phyloP scores from a whole-genome alignment of 768 basidiomycete genomes.

The Mycena vitilis region DNA sequence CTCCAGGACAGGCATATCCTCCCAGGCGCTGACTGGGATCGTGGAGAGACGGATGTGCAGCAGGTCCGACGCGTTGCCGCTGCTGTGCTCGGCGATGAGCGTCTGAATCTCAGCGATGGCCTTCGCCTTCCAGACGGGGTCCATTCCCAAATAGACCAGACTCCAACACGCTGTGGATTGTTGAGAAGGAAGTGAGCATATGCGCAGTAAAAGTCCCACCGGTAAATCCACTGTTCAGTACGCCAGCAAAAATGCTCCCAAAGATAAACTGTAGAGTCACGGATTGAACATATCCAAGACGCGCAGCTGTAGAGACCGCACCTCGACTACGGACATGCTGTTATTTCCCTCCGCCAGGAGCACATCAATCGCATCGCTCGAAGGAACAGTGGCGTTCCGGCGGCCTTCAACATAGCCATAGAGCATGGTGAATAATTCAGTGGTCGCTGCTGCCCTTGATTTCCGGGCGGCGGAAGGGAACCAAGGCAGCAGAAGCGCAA shows the following conservation, averaged over 20 bases:
- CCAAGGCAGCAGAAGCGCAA: conserved; percentile 21
- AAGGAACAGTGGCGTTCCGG: background rate
- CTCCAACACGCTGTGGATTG: conserved; percentile 18
- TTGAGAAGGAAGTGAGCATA: background rate
- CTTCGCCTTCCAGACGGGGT: conserved; percentile 32
- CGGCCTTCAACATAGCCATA: background rate
- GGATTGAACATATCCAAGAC: too few relatives aligned
- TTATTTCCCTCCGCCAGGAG: background rate
- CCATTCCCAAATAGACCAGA: conserved; percentile 14
- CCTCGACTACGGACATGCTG: background rate
- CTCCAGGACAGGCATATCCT: conserved; percentile 34
- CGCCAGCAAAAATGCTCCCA: conserved; percentile 27
- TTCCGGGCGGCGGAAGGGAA: conserved; percentile 3
- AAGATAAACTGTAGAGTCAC: conserved; percentile 22
- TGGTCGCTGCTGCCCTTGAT: background rate
- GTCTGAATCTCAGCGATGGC: conserved; percentile 19
- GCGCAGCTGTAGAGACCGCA: background rate
- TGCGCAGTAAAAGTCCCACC: conserved; percentile 10
- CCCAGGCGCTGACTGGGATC: conserved; percentile 33
- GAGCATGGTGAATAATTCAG: background rate
- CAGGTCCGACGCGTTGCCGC: background rate
- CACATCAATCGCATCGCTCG: background rate
- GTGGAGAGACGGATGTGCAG: conserved; percentile 19
- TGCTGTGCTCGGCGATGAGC: conserved; percentile 18
- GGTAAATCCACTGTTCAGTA: conserved; percentile 25